Evolutionary conservation across 2,329 filamentous ascomycete genomes (phyloP), one percentile per base, ranked within the genome.

Genomic region (Ascocoryne sarcoides): DNA sequence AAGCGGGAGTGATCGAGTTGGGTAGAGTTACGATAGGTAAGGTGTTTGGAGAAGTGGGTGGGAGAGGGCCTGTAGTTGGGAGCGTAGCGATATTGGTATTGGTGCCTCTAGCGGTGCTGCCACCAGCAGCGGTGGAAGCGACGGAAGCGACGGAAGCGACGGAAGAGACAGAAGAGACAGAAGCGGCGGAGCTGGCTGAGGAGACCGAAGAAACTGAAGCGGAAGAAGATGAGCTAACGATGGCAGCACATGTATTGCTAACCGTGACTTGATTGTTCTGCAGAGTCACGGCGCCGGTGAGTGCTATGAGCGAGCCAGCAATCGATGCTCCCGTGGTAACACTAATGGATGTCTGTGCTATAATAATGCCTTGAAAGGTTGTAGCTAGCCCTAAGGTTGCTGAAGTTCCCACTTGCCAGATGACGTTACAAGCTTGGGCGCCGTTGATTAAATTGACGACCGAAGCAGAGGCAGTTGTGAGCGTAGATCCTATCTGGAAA

Each of bases 371-470:
- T 7, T 12, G 12, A 14, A 47, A 40, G 4, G 10, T 3, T 18
- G 12, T 36, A 10, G 30, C 33, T 2, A 19, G 26, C 4, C 44
- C 44, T 2, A 47, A 15, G 1, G 38, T 44, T 9, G 44, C 44
- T 16, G 35, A 39, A 8, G 19, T 30, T 18, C 47, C 47, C 3
- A 49, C 40, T 10, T 37, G 31, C 45, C 45, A 49, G 29, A 32
- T 40, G 15, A 49, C 37, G n/a, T 45, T 43, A 14, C 38, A 43
- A 4, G 42, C 39, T 12, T 18, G 18, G 19, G 33, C 45, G n/a
- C 42, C 44, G n/a, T 34, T 34, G 19, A 26, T 40, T 1, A 46
- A 14, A 16, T 34, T 4, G 1, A 49, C 33, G 23, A 14, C 15
- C 5, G 44, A 39, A 8, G 20, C 39, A 10, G 34, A 12, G 4